A percentile compares a stretch with the other conserved stretches of the same genome.
Conservation (phyloP, 1,139 yeast species). For the Debaryomyces coudertii region DNA sequence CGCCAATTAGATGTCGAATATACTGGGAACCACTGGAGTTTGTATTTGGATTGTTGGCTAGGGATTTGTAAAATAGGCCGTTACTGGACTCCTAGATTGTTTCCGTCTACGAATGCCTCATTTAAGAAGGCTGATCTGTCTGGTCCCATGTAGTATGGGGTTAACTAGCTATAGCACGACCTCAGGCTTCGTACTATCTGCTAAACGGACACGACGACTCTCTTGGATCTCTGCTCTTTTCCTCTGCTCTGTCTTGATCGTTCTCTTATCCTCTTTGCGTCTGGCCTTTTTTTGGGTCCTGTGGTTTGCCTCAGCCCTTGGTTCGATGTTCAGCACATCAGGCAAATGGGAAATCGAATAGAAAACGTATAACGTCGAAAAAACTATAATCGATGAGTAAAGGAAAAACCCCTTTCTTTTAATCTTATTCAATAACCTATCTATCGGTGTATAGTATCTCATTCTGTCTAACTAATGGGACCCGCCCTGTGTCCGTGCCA, state of each 20-base stretch:
- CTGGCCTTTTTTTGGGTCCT: not conserved
- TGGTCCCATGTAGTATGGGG: not conserved
- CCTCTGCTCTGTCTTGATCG: not conserved
- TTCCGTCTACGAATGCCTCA: no score
- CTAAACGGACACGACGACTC: no score
- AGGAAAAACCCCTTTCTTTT: slow-evolving; percentile 42
- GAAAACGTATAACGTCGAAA: slow-evolving; percentile 39
- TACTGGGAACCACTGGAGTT: no score
- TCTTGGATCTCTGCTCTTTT: slow-evolving; percentile 2
- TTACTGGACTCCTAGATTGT: no score
- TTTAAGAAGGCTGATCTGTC: no score
- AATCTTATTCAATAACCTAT: slow-evolving; percentile 13
- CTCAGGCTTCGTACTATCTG: not conserved
- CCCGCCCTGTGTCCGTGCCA: not conserved
- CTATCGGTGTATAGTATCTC: slow-evolving; percentile 7
- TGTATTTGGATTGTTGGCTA: not conserved
- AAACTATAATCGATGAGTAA: slow-evolving; percentile 36
- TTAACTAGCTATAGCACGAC: not conserved
- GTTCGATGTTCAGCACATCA: slow-evolving; percentile 12
- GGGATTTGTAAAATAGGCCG: no score
- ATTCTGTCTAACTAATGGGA: not conserved
- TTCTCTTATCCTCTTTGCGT: not conserved
- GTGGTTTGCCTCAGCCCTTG: not conserved
- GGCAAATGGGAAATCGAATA: slow-evolving; percentile 38
- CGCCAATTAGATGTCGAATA: not conserved